A percentile compares a stretch with the other conserved stretches of the same genome.
Conservation (phyloP, 2,329 filamentous ascomycete genomes). For the Fusarium nodosum region DNA sequence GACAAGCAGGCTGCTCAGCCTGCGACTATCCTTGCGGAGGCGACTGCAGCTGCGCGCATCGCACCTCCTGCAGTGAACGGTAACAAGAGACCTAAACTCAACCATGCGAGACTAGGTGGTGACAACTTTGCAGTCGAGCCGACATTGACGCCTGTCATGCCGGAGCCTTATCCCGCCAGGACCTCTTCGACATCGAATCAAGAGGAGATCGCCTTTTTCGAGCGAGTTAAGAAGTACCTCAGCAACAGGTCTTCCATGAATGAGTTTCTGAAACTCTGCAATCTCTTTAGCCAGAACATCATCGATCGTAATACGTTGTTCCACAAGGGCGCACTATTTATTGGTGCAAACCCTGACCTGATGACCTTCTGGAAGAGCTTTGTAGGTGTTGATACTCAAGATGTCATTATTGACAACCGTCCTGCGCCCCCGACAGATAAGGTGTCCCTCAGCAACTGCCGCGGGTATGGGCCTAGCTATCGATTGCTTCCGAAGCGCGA, state of each 20-base stretch:
- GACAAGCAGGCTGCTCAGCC: constrained; percentile 67
- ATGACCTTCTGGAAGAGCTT: constrained; percentile 90
- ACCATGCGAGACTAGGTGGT: constrained; percentile 72
- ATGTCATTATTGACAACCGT: constrained; percentile 83
- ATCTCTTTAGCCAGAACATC: constrained; percentile 92
- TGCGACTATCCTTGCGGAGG: constrained; percentile 60
- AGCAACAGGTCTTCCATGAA: constrained; percentile 92
- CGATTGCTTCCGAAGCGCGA: constrained; percentile 91
- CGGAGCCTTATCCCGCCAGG: constrained; percentile 85
- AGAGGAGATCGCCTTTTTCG: constrained; percentile 94
- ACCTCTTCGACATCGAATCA: constrained; percentile 79
- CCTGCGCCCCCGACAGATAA: constrained; percentile 81
- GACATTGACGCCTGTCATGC: constrained; percentile 87
- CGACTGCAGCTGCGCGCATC: constrained; percentile 55
- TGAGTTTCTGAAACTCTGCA: constrained; percentile 97
- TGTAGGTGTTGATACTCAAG: constrained; percentile 80
- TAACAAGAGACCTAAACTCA: constrained; percentile 79
- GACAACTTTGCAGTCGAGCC: constrained; percentile 80
- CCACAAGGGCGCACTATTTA: constrained; percentile 85
- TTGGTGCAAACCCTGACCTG: constrained; percentile 90
- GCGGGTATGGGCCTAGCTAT: constrained; percentile 96
- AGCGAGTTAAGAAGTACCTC: constrained; percentile 95
- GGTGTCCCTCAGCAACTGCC: constrained; percentile 94
- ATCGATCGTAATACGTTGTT: constrained; percentile 88
- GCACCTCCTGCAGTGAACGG: constrained; percentile 54